Percentiles rank a stretch among this genome's conserved stretches.
Evolutionary conservation across 2,329 filamentous ascomycete genomes (phyloP).

Genomic region (Apiospora phragmitis): DNA sequence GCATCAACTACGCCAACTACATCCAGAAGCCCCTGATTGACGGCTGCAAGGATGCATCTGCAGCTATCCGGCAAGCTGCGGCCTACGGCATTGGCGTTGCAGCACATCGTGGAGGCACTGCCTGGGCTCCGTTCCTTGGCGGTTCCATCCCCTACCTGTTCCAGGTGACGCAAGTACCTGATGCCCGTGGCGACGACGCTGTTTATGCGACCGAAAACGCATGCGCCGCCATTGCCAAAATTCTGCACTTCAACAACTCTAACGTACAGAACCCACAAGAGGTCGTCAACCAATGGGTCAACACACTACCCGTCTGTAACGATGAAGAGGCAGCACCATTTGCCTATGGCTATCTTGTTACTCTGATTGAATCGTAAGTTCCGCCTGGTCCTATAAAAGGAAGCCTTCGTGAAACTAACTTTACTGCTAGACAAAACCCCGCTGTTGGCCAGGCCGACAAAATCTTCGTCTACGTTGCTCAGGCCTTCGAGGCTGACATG

Average conservation of each 20-base stretch:
- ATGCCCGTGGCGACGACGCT: conserved; percentile 87
- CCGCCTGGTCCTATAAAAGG: not conserved
- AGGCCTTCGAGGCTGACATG: conserved; percentile 88
- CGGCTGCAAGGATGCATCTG: conserved; percentile 81
- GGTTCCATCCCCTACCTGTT: conserved; percentile 81
- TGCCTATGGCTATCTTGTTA: conserved; percentile 87
- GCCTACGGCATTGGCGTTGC: conserved; percentile 92
- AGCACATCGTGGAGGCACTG: conserved; percentile 83
- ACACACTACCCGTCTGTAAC: conserved; percentile 87
- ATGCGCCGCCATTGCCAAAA: conserved; percentile 94
- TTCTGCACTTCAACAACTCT: conserved; percentile 82
- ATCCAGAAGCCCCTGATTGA: conserved; percentile 85
- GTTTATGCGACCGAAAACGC: conserved; percentile 92
- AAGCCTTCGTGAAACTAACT: conserved; percentile 9
- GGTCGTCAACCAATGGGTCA: conserved; percentile 82
- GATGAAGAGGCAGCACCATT: conserved; percentile 98
- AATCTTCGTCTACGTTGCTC: conserved; percentile 81
- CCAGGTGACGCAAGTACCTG: conserved; percentile 76
- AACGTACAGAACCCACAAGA: conserved; percentile 76
- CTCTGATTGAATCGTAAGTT: conserved; percentile 92
- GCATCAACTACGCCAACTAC: conserved; percentile 80
- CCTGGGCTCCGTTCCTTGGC: conserved; percentile 86
- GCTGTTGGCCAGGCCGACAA: conserved; percentile 74
- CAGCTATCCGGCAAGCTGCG: conserved; percentile 92
- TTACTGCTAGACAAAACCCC: conserved; percentile 73